Evolutionary conservation across 495 filamentous ascomycete species (phyloP).

Genomic region (Xylaria cubensis): DNA sequence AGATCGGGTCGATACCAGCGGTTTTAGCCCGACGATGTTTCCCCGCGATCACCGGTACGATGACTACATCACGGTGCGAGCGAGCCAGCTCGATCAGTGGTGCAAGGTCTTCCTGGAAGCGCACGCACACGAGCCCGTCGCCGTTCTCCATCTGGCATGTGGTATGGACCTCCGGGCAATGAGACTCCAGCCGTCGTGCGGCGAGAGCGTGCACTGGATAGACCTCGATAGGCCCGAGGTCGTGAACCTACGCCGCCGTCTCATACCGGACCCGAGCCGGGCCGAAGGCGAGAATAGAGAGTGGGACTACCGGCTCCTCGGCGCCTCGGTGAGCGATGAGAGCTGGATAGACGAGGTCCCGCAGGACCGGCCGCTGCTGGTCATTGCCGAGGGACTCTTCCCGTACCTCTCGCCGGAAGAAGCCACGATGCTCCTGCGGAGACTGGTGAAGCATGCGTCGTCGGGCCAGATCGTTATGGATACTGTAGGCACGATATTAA

Average conservation of each 20-base stretch:
- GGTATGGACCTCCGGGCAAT: slow-evolving; percentile 32
- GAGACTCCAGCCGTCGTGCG: slow-evolving; percentile 26
- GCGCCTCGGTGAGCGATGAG: slow-evolving; percentile 24
- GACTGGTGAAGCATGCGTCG: slow-evolving; percentile 26
- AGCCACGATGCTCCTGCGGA: slow-evolving; percentile 18
- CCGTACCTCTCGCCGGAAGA: slow-evolving; percentile 29
- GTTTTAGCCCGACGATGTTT: slow-evolving; percentile 22
- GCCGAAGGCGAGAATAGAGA: not conserved
- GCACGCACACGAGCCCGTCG: slow-evolving; percentile 18
- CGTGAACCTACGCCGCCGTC: slow-evolving; percentile 27
- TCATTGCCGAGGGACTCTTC: slow-evolving; percentile 35
- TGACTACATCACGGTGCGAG: slow-evolving; percentile 25
- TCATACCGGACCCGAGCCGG: slow-evolving; percentile 15
- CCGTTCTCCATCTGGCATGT: slow-evolving; percentile 35
- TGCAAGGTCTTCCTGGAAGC: slow-evolving; percentile 27
- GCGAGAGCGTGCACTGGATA: slow-evolving; percentile 28
- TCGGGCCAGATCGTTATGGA: slow-evolving; percentile 32
- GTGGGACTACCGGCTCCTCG: slow-evolving; percentile 31
- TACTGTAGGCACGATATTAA: slow-evolving; percentile 23
- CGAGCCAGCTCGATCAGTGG: slow-evolving; percentile 30
- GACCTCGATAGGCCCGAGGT: slow-evolving; percentile 36
- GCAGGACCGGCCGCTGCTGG: slow-evolving; percentile 30
- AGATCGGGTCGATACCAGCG: slow-evolving; percentile 26
- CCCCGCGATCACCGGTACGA: slow-evolving; percentile 13
- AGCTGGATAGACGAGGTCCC: slow-evolving; percentile 32